Conservation (phyloP, 108 stramenopile species). For the Mediolabrus comicus region DNA sequence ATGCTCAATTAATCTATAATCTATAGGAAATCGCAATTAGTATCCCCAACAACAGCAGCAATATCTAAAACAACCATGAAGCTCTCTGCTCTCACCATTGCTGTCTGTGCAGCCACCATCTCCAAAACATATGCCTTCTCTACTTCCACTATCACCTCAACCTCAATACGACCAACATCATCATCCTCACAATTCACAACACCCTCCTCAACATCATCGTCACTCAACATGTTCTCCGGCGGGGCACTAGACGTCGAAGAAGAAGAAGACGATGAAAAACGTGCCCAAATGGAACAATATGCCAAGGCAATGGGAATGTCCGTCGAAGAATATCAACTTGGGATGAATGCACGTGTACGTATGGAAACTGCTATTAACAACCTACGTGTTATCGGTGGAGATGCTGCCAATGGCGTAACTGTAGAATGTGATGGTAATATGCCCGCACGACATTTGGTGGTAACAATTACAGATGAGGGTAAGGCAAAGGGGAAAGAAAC, state of each 20-base stretch:
- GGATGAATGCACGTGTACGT: slow-evolving; percentile 60
- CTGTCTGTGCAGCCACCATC: slow-evolving; percentile 29
- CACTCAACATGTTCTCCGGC: slow-evolving; percentile 75
- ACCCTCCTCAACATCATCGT: not conserved
- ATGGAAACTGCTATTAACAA: slow-evolving; percentile 56
- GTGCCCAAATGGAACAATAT: slow-evolving; percentile 60
- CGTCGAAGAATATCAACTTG: slow-evolving; percentile 79
- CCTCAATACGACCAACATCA: not conserved
- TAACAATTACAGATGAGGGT: slow-evolving; percentile 72
- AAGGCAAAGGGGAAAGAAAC: slow-evolving; percentile 68
- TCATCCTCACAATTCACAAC: not conserved
- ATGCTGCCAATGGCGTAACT: slow-evolving; percentile 48
- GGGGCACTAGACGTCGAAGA: slow-evolving; percentile 64
- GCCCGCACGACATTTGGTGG: slow-evolving; percentile 68
- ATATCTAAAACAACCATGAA: slow-evolving; percentile 30
- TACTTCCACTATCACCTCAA: not conserved
- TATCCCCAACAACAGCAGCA: too few relatives aligned
- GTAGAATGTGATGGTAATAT: slow-evolving; percentile 76
- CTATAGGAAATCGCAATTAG: too few relatives aligned
- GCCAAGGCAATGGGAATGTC: slow-evolving; percentile 87
- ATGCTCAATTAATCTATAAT: too few relatives aligned
- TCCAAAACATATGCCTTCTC: slow-evolving; percentile 27
- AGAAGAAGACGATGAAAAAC: slow-evolving; percentile 65
- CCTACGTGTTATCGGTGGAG: slow-evolving; percentile 57
- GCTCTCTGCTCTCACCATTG: slow-evolving; percentile 20